phyloP scores from a whole-genome alignment of 768 basidiomycete species.

The Lyophyllum shimeji region DNA sequence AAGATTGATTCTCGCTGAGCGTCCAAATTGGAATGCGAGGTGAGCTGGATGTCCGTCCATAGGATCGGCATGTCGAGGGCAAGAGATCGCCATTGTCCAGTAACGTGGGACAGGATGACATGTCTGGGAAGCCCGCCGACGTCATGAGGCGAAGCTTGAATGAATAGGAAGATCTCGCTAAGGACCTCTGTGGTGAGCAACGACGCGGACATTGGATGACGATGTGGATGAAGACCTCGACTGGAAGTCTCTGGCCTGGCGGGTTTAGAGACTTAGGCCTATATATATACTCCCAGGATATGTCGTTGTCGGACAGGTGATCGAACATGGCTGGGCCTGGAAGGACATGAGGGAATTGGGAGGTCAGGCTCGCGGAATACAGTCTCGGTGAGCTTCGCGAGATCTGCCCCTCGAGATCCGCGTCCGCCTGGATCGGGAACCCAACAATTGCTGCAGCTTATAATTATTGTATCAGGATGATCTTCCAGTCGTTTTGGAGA shows the following conservation, averaged over 20 bases:
- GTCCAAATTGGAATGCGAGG: neutral
- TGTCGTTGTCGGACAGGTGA: no score
- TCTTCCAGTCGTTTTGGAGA: no score
- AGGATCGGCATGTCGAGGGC: neutral
- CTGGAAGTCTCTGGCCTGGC: neutral
- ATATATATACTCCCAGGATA: no score
- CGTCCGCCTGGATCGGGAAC: neutral
- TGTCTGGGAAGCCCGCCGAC: neutral
- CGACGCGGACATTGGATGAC: neutral
- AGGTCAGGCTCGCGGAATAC: neutral
- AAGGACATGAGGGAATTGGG: neutral
- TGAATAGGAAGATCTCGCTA: neutral
- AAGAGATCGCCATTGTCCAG: neutral
- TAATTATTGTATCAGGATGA: no score
- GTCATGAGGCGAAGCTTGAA: neutral
- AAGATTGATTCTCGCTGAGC: neutral
- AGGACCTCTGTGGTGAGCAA: neutral
- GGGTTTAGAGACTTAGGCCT: neutral
- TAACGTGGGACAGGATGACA: neutral
- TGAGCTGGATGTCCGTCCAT: conserved; percentile 6
- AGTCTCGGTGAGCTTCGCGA: neutral
- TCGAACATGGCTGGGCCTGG: neutral
- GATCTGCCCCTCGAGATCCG: neutral
- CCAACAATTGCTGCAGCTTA: no score
- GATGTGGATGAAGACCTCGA: neutral